Evolutionary conservation across 2,329 filamentous ascomycete species (phyloP).

Genomic region (Calonectria fujianensis): DNA sequence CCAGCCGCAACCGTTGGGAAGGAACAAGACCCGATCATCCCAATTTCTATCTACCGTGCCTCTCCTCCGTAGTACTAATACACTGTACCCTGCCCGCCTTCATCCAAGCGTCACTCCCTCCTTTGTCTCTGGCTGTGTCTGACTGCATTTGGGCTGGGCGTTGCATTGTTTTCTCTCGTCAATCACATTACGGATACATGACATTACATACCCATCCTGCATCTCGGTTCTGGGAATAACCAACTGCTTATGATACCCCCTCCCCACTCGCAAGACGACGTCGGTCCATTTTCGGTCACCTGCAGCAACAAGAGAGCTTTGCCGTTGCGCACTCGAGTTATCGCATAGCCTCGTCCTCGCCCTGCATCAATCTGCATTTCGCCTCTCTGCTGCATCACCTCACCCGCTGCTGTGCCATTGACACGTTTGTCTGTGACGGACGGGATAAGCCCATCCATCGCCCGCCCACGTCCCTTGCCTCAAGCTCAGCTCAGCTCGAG

Average conservation of each 20-base stretch:
- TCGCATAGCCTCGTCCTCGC: constrained; percentile 29
- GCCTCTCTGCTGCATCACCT: constrained; percentile 2
- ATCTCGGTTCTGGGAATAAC: constrained; percentile 20
- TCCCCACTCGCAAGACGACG: constrained; percentile 22
- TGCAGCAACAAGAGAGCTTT: constrained; percentile 25
- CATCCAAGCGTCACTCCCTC: not conserved
- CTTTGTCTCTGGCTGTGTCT: not conserved
- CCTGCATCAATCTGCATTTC: constrained; percentile 22
- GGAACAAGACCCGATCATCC: constrained; percentile 33
- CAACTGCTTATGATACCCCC: constrained; percentile 26
- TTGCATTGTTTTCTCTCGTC: constrained; percentile 1
- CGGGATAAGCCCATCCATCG: not conserved
- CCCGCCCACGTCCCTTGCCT: not conserved
- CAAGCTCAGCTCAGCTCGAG: no score
- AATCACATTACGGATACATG: not conserved
- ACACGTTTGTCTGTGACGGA: constrained; percentile 1
- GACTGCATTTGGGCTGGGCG: constrained; percentile 13
- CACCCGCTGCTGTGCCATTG: constrained; percentile 3
- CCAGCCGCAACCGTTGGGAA: constrained; percentile 25
- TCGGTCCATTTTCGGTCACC: constrained; percentile 27
- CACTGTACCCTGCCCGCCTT: constrained; percentile 11
- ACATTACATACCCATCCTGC: constrained; percentile 16
- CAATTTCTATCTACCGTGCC: constrained; percentile 29
- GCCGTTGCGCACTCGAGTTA: constrained; percentile 6
- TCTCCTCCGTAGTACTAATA: constrained; percentile 27